These are phyloP conservation scores for Zygosaccharomyces siamensis DNA, from an alignment of 805 yeast species.

Conservation along the genomic window DNA sequence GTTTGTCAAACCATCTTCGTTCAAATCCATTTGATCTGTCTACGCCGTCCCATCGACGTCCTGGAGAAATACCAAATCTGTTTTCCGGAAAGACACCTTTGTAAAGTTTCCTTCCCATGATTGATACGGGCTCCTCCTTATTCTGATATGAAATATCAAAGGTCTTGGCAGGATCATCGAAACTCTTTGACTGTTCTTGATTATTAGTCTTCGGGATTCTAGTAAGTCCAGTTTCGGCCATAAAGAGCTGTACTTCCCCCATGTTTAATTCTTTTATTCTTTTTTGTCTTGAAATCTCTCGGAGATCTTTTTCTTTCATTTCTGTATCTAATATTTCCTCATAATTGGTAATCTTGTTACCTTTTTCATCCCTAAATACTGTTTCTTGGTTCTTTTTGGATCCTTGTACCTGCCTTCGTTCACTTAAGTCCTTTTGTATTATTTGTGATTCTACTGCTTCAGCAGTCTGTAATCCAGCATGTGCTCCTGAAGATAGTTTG, in stretches of 20 bases:
- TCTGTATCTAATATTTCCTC: slow-evolving; percentile 21
- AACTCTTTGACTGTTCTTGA: neutral
- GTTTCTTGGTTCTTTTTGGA: slow-evolving; percentile 32
- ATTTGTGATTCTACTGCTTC: slow-evolving; percentile 39
- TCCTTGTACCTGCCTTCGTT: slow-evolving; percentile 12
- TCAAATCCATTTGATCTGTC: slow-evolving; percentile 90
- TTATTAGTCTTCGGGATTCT: slow-evolving; percentile 26
- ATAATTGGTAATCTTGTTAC: slow-evolving; percentile 46
- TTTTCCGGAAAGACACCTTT: slow-evolving; percentile 49
- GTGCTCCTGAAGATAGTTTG: slow-evolving; percentile 33
- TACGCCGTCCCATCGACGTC: slow-evolving; percentile 87
- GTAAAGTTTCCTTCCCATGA: slow-evolving; percentile 52
- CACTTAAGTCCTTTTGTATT: slow-evolving; percentile 30
- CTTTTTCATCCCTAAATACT: slow-evolving; percentile 57
- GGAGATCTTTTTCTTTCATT: slow-evolving; percentile 28
- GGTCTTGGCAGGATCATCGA: slow-evolving; percentile 60
- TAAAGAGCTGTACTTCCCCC: slow-evolving; percentile 34
- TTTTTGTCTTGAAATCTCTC: slow-evolving; percentile 28
- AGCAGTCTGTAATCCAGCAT: slow-evolving; percentile 46
- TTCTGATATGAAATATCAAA: slow-evolving; percentile 35
- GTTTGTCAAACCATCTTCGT: slow-evolving; percentile 47
- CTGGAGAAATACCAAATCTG: slow-evolving; percentile 73
- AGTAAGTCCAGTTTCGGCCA: slow-evolving; percentile 27
- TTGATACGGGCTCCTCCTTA: slow-evolving; percentile 12
- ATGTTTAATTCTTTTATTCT: slow-evolving; percentile 38